Base-by-base conservation (phyloP, 441 rosid genomes). In the Gossypium trilobum region DNA sequence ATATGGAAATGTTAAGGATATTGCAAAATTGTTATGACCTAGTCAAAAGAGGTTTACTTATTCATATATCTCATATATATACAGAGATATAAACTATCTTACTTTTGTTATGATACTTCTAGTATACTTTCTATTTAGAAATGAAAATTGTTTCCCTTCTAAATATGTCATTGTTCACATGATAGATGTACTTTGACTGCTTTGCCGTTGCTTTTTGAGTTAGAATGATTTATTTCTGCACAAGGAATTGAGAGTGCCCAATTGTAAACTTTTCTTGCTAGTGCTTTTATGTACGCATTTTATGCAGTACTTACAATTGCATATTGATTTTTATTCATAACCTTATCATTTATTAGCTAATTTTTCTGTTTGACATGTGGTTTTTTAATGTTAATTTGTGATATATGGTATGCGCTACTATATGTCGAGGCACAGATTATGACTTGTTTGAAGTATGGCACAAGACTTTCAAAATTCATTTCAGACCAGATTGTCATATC, bases 1-100 rank as follows among this genome's bases (percentile, higher is more conserved):
- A 10, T 29, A 60, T 58, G 71, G 73, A 63, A 70, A 58, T 3
- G 4, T 42, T 36, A 55, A 14, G 25, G 71, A 54, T 46, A 2
- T 57, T 61, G 55, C 48, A 33, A 61, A 62, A 6, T 68, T 59
- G 70, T 44, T 42, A 33, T 66, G 27, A 27, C 63, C 54, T 68
- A 1, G 19, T 71, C 74, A 44, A 27, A 23, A 25, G 50, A 17
- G 56, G 16, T 61, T 68, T 8, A 1, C 52, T 74, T 70, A 20
- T 57, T 65, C 29, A 1, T 54, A 7, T 65, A 5, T 27, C 6
- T 10, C 42, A 57, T 62, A 48, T 42, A 59, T 59, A 56, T 5
- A 9, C 46, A 39, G 46, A 39, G 9, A 9, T 39, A 39, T 39
- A 39, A 52, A 39, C 48, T 58, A 13, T 11, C 0, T 57, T 55